Evolutionary conservation across 345 rosid species (phyloP), one percentile per base, ranked within the genome.

Genomic region (Trapa bicornis): DNA sequence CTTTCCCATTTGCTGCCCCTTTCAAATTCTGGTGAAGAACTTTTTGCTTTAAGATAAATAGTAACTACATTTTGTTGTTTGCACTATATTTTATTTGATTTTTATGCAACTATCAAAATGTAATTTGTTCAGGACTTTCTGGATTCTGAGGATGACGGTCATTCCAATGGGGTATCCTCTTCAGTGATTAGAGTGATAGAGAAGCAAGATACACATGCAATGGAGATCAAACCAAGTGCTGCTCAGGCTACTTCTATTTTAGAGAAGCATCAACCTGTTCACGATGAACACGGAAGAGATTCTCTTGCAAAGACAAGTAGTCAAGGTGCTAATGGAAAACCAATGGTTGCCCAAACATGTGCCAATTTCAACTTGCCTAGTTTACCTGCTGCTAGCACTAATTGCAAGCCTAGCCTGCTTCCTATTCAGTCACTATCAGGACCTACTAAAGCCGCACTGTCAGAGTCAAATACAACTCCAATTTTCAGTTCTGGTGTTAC

Each of bases 61-160:
- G 37, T 35, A 35, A 33, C 5, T 58, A 32, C 14, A 29, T 33
- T 8, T 4, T 32, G 5, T 16, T 67, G 38, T 64, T 5, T 6
- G 29, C 29, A 22, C 29, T 22, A 22, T 32, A 4, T 41, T 17
- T 64, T n/a, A 62, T 2, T 16, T 35, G 42, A 39, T n/a, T 22
- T 16, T 45, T 15, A 32, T 41, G n/a, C 17, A 64, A 42, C 1
- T 64, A 29, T 17, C 45, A 41, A 64, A 15, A 12, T 62, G 67
- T 1, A 37, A 47, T 16, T 52, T 36, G 58, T 70, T 68, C 75
- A 94, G 99, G 97, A 88, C 76, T 77, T 69, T 70, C 56, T 89
- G 75, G 92, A 87, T 52, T 70, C 83, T 83, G 99, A 89, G 68
- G 91, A 86, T 71, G 93, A 85, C 43, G 78, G 67, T 42, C 43